Evolutionary conservation across 768 basidiomycete species (phyloP), one percentile per base, ranked within the genome.

Genomic region (Panellus pusillus): DNA sequence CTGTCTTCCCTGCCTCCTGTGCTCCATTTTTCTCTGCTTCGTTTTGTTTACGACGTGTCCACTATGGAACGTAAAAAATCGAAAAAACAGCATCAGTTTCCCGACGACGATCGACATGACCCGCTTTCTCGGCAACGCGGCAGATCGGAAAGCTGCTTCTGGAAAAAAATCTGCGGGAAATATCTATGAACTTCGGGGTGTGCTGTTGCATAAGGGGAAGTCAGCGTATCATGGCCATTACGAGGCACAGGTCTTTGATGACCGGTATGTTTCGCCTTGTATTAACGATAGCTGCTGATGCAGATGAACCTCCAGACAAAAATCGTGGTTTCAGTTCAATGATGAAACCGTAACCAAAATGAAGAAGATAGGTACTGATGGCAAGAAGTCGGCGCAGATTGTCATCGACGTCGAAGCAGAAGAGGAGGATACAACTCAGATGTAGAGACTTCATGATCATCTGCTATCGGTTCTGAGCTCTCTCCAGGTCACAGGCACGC

Each of bases 211-310:
- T 72, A 92, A 91, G 65, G 96, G 96, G 5, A 63, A 80, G n/a
- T 94, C 91, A 67, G 96, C 95, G 29, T 90, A 97, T 72, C 86
- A 89, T 60, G 91, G 91, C 4, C 91, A 93, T 66, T 93, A 94
- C 64, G 89, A 91, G 67, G 90, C 89, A 13, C 89, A 92, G 64
- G 89, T 92, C 17, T 83, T 84, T 62, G 90, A 93, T 65, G 70
- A 72, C 18, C 69, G 72, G 91, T 93, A 63, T 50, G 83, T 17
- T 58, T 42, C 32, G 19, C 29, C 36, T 11, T 43, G 32, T 44
- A 24, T 13, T 9, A 11, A 44, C 3, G 17, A n/a, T 44, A 29
- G 32, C 8, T 51, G 13, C 53, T 64, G 39, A 64, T 51, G 13
- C 53, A 63, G 39, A 64, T 40, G 17, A 40, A 46, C 37, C 45